phyloP scores from a whole-genome alignment of 768 basidiomycete species.

The Hortiboletus campestris region DNA sequence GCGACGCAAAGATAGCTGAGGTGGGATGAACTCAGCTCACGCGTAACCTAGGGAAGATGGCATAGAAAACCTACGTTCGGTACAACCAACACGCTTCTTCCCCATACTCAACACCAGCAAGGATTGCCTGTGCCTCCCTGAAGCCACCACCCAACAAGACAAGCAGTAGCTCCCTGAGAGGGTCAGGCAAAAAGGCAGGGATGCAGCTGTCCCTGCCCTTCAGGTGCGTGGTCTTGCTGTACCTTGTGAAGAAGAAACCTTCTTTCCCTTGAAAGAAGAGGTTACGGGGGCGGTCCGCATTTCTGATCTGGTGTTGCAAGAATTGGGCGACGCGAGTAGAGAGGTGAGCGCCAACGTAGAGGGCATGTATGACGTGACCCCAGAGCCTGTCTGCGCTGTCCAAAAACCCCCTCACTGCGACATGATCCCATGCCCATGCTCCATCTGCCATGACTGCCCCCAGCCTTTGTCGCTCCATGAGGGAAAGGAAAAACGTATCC shows the following conservation, averaged over 20 bases:
- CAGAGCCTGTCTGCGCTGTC: neutral
- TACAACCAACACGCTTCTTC: neutral
- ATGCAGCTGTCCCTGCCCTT: slow-evolving; percentile 4
- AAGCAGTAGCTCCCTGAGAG: neutral
- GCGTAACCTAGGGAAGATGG: neutral
- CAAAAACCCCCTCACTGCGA: neutral
- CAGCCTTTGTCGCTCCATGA: neutral
- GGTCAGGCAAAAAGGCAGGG: neutral
- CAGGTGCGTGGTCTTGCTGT: slow-evolving; percentile 8
- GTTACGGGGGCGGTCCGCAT: slow-evolving; percentile 1
- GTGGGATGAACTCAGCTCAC: neutral
- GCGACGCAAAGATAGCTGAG: neutral
- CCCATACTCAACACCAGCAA: neutral
- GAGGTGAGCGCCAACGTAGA: slow-evolving; percentile 1
- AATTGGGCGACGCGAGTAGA: neutral
- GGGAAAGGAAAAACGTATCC: neutral
- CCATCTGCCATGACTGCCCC: neutral
- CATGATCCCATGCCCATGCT: neutral
- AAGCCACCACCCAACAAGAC: slow-evolving; percentile 4
- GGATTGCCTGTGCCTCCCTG: slow-evolving; percentile 1
- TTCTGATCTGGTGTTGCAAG: slow-evolving; percentile 4
- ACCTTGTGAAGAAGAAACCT: neutral
- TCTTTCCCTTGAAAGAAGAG: slow-evolving; percentile 7
- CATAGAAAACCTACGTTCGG: neutral
- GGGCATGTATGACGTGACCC: neutral